A percentile compares a stretch with the other conserved stretches of the same genome.
Conservation (phyloP, 108 stramenopile genomes). For the Skeletonema tropicum region DNA sequence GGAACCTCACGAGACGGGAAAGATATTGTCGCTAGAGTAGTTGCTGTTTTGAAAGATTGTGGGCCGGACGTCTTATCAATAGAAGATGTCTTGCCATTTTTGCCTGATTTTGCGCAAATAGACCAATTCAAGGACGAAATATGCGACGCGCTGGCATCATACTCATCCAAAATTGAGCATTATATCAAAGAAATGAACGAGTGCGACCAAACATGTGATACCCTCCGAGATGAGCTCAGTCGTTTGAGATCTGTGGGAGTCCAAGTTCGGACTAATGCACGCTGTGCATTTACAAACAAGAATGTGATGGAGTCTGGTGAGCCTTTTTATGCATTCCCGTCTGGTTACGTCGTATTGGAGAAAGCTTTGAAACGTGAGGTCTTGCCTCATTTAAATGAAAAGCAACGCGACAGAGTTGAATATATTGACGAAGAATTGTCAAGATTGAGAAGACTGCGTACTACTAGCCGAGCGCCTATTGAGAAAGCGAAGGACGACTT, state of each 20-base stretch:
- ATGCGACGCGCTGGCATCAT: conserved; percentile 82
- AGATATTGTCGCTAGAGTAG: conserved; percentile 84
- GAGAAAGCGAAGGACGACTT: conserved; percentile 34
- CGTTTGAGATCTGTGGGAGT: conserved; percentile 63
- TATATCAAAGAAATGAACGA: conserved; percentile 88
- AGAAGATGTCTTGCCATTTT: conserved; percentile 74
- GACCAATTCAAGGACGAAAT: conserved; percentile 92
- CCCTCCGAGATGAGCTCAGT: conserved; percentile 68
- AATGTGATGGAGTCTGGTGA: conserved; percentile 65
- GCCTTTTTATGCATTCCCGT: conserved; percentile 88
- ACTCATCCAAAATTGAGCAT: conserved; percentile 84
- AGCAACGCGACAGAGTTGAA: conserved; percentile 58
- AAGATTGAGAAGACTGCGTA: conserved; percentile 36
- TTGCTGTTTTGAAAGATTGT: conserved; percentile 83
- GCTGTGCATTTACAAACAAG: conserved; percentile 83
- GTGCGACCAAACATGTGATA: conserved; percentile 81
- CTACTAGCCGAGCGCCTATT: conserved; percentile 9
- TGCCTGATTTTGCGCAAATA: conserved; percentile 87
- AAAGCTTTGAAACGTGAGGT: conserved; percentile 74
- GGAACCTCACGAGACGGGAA: conserved; percentile 63
- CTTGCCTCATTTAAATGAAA: conserved; percentile 71
- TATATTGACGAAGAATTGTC: conserved; percentile 62
- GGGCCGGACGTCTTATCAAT: conserved; percentile 89
- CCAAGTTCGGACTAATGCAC: conserved; percentile 69
- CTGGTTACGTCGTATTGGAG: conserved; percentile 80